Conservation (phyloP, 148 eudicot genomes). For the Amaranthus hypochondriacus region DNA sequence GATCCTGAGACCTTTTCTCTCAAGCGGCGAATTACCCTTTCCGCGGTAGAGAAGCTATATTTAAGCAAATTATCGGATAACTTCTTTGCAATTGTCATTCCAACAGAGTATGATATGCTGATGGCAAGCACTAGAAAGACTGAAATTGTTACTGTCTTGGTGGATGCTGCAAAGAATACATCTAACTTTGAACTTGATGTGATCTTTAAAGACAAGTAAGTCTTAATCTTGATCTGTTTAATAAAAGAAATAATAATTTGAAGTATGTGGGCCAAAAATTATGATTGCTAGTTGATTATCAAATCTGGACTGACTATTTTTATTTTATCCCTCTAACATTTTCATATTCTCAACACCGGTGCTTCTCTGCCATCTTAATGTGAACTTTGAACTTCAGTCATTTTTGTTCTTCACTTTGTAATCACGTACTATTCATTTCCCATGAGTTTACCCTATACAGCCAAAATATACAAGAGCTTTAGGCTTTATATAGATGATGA, state of each 20-base stretch:
- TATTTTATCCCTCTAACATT: neutral
- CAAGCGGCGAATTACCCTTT: slow-evolving; percentile 75
- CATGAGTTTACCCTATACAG: no score
- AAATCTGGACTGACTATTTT: neutral
- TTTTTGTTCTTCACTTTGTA: neutral
- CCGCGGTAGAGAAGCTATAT: slow-evolving; percentile 84
- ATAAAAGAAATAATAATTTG: neutral
- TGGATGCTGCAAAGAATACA: slow-evolving; percentile 62
- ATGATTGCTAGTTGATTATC: slow-evolving; percentile 1
- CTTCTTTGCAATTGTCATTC: slow-evolving; percentile 72
- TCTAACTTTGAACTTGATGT: slow-evolving; percentile 85
- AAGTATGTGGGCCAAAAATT: neutral
- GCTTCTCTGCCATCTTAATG: neutral
- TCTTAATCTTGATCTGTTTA: neutral
- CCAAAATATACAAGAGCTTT: neutral
- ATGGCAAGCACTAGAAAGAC: slow-evolving; percentile 91
- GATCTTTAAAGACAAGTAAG: slow-evolving; percentile 64
- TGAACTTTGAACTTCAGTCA: neutral
- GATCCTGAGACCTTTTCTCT: slow-evolving; percentile 74
- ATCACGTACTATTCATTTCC: neutral
- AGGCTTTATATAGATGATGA: neutral
- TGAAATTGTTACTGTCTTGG: slow-evolving; percentile 70
- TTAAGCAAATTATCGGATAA: slow-evolving; percentile 80
- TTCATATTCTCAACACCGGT: neutral
- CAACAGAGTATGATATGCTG: slow-evolving; percentile 93